These are phyloP conservation scores for Alternaria sp. DNA, from an alignment of 2,329 filamentous ascomycete genomes.

Conservation along the genomic window DNA sequence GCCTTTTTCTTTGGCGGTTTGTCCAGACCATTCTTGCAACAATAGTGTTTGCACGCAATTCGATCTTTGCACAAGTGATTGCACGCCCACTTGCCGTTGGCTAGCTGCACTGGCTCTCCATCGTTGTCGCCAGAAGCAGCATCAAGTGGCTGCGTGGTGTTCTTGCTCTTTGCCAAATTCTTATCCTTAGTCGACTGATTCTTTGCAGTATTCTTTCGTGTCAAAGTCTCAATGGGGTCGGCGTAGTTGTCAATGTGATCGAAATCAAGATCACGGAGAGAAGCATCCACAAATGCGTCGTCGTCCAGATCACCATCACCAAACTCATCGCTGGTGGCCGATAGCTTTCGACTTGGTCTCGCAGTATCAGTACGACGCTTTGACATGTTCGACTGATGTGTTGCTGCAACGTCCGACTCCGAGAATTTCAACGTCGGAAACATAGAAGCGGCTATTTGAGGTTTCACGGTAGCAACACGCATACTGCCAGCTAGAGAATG, in stretches of 20 bases:
- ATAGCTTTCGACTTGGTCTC: constrained; percentile 16
- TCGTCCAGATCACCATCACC: constrained; percentile 64
- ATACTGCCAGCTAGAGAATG: constrained; percentile 62
- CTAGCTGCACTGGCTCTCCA: constrained; percentile 61
- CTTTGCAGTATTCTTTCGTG: constrained; percentile 32
- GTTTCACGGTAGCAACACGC: constrained; percentile 62
- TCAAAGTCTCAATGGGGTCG: constrained; percentile 33
- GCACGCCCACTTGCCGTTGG: constrained; percentile 77
- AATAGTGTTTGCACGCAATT: constrained; percentile 71
- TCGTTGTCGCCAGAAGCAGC: constrained; percentile 19
- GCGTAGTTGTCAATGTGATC: constrained; percentile 63
- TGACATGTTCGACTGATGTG: constrained; percentile 42
- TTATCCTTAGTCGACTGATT: constrained; percentile 25
- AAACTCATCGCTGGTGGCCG: constrained; percentile 57
- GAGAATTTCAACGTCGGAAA: constrained; percentile 51
- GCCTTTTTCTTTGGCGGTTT: constrained; percentile 63
- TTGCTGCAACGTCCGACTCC: constrained; percentile 27
- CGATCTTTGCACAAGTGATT: constrained; percentile 74
- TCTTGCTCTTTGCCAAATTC: constrained; percentile 1
- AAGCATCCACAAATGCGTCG: constrained; percentile 59
- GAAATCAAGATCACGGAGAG: constrained; percentile 54
- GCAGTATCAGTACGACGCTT: constrained; percentile 37
- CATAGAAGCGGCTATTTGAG: constrained; percentile 57
- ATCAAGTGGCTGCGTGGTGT: background rate
- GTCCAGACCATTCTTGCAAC: constrained; percentile 75